phyloP scores from a whole-genome alignment of 805 yeast species.

The Maudiozyma barnettii region DNA sequence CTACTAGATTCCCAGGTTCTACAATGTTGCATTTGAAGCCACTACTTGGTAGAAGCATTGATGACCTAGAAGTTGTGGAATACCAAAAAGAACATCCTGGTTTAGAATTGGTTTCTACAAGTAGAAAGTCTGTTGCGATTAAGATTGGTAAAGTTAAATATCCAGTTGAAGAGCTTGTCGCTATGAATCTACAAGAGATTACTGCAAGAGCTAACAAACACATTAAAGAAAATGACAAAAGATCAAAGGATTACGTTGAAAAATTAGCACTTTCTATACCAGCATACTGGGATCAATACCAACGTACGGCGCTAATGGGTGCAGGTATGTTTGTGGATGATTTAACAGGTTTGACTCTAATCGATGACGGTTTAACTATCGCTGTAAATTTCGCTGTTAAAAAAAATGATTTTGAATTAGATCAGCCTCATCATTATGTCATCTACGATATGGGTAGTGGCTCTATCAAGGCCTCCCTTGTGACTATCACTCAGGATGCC shows the following conservation, averaged over 20 bases:
- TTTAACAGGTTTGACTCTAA: slow-evolving; percentile 47
- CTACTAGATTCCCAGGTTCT: slow-evolving; percentile 63
- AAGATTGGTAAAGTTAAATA: slow-evolving; percentile 38
- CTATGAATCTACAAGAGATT: slow-evolving; percentile 69
- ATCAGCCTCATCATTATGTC: slow-evolving; percentile 45
- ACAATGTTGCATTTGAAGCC: slow-evolving; percentile 62
- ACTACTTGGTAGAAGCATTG: slow-evolving; percentile 50
- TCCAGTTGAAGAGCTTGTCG: slow-evolving; percentile 69
- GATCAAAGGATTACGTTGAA: slow-evolving; percentile 38
- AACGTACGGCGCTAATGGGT: slow-evolving; percentile 64
- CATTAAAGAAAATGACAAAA: slow-evolving; percentile 44
- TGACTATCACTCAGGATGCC: slow-evolving; percentile 44
- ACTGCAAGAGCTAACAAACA: slow-evolving; percentile 53
- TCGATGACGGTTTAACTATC: slow-evolving; percentile 89
- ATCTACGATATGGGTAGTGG: slow-evolving; percentile 92
- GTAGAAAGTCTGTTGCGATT: slow-evolving; percentile 51
- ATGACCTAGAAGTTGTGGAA: slow-evolving; percentile 38
- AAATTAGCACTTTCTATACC: slow-evolving; percentile 76
- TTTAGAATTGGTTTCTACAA: slow-evolving; percentile 34
- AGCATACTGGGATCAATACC: slow-evolving; percentile 50
- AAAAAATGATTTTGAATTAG: slow-evolving; percentile 17
- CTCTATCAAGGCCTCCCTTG: slow-evolving; percentile 75
- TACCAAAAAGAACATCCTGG: slow-evolving; percentile 56
- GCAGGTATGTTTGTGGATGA: slow-evolving; percentile 56
- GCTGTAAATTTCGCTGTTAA: slow-evolving; percentile 65